Conservation (phyloP, 371 early-diverging fungal genomes). For the Gilbertella persicaria region DNA sequence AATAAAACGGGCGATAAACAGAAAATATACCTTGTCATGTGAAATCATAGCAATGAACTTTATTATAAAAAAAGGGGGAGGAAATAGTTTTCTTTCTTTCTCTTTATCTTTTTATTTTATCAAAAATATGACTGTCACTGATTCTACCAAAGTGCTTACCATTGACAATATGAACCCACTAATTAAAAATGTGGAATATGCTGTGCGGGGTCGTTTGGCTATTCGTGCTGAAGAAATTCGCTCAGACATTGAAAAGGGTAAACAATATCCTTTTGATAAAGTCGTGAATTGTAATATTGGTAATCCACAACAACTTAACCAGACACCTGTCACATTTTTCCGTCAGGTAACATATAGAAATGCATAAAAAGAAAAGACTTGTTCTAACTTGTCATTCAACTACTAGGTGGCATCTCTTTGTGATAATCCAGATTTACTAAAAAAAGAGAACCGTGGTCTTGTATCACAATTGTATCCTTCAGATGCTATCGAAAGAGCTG, state of each 20-base stretch:
- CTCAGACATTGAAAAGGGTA: constrained; percentile 54
- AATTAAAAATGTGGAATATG: constrained; percentile 85
- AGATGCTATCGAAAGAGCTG: constrained; percentile 89
- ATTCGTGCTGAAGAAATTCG: constrained; percentile 91
- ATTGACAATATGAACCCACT: constrained; percentile 71
- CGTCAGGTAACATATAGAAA: constrained; percentile 74
- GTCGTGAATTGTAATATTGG: constrained; percentile 93
- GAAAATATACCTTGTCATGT: not conserved
- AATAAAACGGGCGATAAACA: not conserved
- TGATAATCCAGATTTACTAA: constrained; percentile 85
- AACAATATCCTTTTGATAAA: constrained; percentile 64
- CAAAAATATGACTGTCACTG: constrained; percentile 16
- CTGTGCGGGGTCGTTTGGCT: constrained; percentile 95
- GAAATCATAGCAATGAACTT: constrained; percentile 3
- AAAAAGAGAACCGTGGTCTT: constrained; percentile 50
- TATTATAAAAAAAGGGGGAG: not conserved
- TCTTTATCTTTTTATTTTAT: not conserved
- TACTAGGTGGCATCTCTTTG: constrained; percentile 79
- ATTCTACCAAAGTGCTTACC: constrained; percentile 58
- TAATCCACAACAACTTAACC: constrained; percentile 92
- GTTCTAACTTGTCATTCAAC: not conserved
- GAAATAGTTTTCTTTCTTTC: not conserved
- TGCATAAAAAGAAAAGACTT: not conserved
- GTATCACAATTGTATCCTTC: constrained; percentile 66
- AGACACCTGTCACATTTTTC: constrained; percentile 93